A percentile compares a stretch with the other conserved stretches of the same genome.
These are phyloP conservation scores for Podila verticillata DNA, from an alignment of 192 early-diverging fungal species.

Conservation along the genomic window DNA sequence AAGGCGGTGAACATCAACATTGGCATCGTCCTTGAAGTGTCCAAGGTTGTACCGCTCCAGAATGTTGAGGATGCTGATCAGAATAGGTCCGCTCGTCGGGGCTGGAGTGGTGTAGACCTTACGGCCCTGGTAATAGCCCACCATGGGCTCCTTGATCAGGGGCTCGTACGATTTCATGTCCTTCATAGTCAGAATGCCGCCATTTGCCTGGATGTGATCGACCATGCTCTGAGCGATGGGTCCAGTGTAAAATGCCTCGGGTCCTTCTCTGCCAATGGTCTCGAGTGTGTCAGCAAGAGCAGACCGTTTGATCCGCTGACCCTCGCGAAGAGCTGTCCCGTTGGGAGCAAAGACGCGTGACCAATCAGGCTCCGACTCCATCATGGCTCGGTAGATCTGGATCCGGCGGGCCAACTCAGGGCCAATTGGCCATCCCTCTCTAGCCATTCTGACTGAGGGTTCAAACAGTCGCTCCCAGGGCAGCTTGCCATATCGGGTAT, in stretches of 20 bases:
- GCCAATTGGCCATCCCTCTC: slow-evolving; percentile 76
- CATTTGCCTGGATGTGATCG: slow-evolving; percentile 63
- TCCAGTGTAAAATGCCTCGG: slow-evolving; percentile 67
- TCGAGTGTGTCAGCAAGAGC: slow-evolving; percentile 63
- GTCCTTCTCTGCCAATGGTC: slow-evolving; percentile 58
- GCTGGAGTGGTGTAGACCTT: slow-evolving; percentile 62
- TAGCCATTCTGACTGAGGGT: slow-evolving; percentile 75
- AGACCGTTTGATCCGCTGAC: slow-evolving; percentile 54
- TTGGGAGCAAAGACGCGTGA: slow-evolving; percentile 28
- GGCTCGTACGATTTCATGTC: slow-evolving; percentile 78
- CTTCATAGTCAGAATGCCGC: slow-evolving; percentile 80
- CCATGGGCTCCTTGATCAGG: slow-evolving; percentile 63
- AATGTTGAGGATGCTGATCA: slow-evolving; percentile 87
- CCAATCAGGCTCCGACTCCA: slow-evolving; percentile 30
- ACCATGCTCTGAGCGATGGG: slow-evolving; percentile 75
- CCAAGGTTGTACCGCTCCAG: slow-evolving; percentile 84
- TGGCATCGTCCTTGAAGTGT: slow-evolving; percentile 56
- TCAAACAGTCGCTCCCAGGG: slow-evolving; percentile 83
- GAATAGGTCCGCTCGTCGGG: slow-evolving; percentile 85
- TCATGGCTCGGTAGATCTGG: slow-evolving; percentile 8
- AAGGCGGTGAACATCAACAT: slow-evolving; percentile 82
- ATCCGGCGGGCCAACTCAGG: slow-evolving; percentile 49
- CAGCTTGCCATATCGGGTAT: slow-evolving; percentile 82
- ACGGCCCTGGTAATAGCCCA: slow-evolving; percentile 81
- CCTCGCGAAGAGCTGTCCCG: slow-evolving; percentile 19